phyloP scores from a whole-genome alignment of 495 filamentous ascomycete genomes.

The Entonaema liquescens region DNA sequence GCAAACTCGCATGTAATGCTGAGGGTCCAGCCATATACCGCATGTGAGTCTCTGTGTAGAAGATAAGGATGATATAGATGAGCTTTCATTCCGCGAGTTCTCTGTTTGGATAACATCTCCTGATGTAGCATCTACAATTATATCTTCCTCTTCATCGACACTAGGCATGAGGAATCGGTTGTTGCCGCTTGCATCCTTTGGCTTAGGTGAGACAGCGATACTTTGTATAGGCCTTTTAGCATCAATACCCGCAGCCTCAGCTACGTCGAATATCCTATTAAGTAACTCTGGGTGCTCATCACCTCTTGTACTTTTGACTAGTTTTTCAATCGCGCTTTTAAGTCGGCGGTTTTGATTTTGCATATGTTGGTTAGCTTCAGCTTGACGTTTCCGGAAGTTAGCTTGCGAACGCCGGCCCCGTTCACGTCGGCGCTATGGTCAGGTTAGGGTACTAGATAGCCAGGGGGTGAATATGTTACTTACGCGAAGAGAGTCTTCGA shows the following conservation, averaged over 20 bases:
- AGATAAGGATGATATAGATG: background rate
- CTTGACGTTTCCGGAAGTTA: slow-evolving; percentile 25
- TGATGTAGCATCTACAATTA: slow-evolving; percentile 1
- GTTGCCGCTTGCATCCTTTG: background rate
- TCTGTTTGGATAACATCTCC: background rate
- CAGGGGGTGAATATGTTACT: background rate
- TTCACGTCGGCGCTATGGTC: slow-evolving; percentile 29
- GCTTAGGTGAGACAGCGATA: background rate
- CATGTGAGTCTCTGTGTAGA: slow-evolving; percentile 18
- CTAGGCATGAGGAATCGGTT: background rate
- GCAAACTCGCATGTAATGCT: slow-evolving; percentile 23
- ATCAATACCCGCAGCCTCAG: slow-evolving; percentile 21
- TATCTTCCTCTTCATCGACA: slow-evolving; percentile 11
- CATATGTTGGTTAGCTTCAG: slow-evolving; percentile 11
- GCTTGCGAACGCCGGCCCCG: slow-evolving; percentile 27
- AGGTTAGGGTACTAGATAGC: background rate
- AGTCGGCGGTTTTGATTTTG: slow-evolving; percentile 21
- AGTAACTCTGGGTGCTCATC: slow-evolving; percentile 27
- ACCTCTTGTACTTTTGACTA: slow-evolving; percentile 19
- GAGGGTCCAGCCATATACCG: slow-evolving; percentile 23
- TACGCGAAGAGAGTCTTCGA: slow-evolving; percentile 24
- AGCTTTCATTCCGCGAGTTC: background rate
- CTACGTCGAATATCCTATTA: slow-evolving; percentile 23
- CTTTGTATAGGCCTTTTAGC: slow-evolving; percentile 3
- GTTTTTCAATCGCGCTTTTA: slow-evolving; percentile 23